These are phyloP conservation scores for Populus pruinosa DNA, from an alignment of 345 rosid genomes.

Conservation along the genomic window DNA sequence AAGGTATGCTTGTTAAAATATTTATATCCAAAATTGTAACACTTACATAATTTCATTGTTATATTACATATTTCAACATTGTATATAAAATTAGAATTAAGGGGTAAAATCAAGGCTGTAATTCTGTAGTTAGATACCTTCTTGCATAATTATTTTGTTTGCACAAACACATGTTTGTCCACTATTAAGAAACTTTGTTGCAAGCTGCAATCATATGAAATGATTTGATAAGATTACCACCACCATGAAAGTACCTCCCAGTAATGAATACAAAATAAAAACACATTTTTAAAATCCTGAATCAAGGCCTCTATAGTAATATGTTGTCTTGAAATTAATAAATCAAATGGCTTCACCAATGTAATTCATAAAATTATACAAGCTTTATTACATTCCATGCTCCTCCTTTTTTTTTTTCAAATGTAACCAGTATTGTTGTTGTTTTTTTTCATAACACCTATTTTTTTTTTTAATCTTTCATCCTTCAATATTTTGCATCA, in stretches of 20 bases:
- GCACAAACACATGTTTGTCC: constrained; percentile 99
- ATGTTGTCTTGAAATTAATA: neutral
- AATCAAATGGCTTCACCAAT: neutral
- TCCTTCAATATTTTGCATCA: too few species aligned
- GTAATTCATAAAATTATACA: neutral
- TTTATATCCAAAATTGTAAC: too few species aligned
- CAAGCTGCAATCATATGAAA: constrained; percentile 58
- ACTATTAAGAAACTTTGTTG: constrained; percentile 86
- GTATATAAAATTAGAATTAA: neutral
- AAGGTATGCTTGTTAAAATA: too few species aligned
- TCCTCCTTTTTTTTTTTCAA: too few species aligned
- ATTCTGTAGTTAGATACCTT: constrained; percentile 47
- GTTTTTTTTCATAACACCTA: too few species aligned
- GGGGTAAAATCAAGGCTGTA: neutral
- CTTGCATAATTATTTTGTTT: constrained; percentile 87
- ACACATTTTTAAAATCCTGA: neutral
- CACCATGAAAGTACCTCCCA: neutral
- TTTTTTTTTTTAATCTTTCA: too few species aligned
- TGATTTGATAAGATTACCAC: neutral
- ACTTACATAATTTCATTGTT: too few species aligned
- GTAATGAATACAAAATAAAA: neutral
- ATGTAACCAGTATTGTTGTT: too few species aligned
- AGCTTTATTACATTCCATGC: too few species aligned
- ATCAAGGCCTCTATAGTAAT: neutral
- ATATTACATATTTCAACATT: neutral